Base-by-base conservation (phyloP, 176 grass and related monocot species). In the Olyra latifolia region DNA sequence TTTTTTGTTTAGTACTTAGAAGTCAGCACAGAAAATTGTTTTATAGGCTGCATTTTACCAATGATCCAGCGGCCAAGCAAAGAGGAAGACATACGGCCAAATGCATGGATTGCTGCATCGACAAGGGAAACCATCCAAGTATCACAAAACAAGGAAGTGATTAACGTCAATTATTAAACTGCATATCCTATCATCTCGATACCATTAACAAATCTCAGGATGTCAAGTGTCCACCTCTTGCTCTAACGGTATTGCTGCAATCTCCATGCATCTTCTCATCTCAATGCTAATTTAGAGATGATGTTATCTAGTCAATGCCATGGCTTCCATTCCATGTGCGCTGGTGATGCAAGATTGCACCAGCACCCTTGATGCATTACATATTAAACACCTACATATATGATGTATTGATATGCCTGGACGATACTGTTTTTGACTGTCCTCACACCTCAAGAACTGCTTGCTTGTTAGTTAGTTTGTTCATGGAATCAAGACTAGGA, bases 161-260 rank as follows among this genome's bases (percentile, higher is more conserved):
- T 44, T 71, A 72, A 16, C 35, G 57, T 38, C 58, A 59, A 59
- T 8, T 74, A 88, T 79, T 73, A 46, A 72, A 74, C 27, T 82
- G 55, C 29, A 38, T 35, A 38, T 35, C 44, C 56, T 55, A n/a
- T 15, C 49, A 49, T 61, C 75, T 80, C 27, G 41, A 53, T 75
- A 62, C 76, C 44, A 62, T 62, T 52, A 75, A 89, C 62, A 44
- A 69, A 72, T 74, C 24, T 62, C 17, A 49, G 62, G 53, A 55
- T 67, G 22, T 61, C 7, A 56, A 66, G 48, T 35, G 38, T 38
- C 62, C 9, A 55, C 68, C 77, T 76, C 38, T 64, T 76, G 28
- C 76, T 52, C 63, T 87, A 84, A 88, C 87, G 76, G 69, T 62
- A 74, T 87, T 80, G 75, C 76, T 68, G 6, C 19, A 62, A 74